These are phyloP conservation scores for Wickerhamiella galacta DNA, from an alignment of 805 yeast species.

Conservation along the genomic window DNA sequence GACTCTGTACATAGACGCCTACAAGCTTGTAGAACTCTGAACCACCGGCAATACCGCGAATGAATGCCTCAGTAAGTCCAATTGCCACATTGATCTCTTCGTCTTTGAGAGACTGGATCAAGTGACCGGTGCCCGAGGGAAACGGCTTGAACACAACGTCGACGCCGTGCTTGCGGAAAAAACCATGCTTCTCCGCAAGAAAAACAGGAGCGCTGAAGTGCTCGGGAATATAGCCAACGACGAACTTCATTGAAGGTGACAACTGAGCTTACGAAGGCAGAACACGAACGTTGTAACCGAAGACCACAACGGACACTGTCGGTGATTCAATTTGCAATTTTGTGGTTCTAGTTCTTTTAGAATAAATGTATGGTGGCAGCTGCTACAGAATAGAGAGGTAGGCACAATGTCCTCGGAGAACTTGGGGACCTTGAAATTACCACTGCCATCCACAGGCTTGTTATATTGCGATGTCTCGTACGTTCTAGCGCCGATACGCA, in stretches of 20 bases:
- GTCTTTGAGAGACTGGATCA: conserved; percentile 53
- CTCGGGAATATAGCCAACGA: conserved; percentile 76
- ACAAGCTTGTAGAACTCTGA: conserved; percentile 44
- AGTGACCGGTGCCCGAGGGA: conserved; percentile 78
- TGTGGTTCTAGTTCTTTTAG: too few species aligned
- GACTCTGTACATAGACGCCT: conserved; percentile 75
- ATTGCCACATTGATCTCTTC: conserved; percentile 56
- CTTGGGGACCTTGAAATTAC: too few species aligned
- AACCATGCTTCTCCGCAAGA: conserved; percentile 48
- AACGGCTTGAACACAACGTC: conserved; percentile 47
- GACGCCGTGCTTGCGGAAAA: conserved; percentile 32
- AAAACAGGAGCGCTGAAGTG: conserved; percentile 80
- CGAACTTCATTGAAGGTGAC: conserved; percentile 15
- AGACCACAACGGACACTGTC: too few species aligned
- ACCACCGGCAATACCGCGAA: conserved; percentile 66
- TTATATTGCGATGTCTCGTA: too few species aligned
- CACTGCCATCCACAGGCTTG: too few species aligned
- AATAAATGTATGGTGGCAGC: too few species aligned
- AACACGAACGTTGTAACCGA: neutral
- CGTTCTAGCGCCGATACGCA: too few species aligned
- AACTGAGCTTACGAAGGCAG: neutral
- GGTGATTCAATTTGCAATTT: too few species aligned
- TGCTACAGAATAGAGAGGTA: too few species aligned
- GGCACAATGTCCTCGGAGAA: too few species aligned
- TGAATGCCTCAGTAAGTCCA: conserved; percentile 84